phyloP scores from a whole-genome alignment of 2,329 filamentous ascomycete species.

The Trichoderma atroviride region DNA sequence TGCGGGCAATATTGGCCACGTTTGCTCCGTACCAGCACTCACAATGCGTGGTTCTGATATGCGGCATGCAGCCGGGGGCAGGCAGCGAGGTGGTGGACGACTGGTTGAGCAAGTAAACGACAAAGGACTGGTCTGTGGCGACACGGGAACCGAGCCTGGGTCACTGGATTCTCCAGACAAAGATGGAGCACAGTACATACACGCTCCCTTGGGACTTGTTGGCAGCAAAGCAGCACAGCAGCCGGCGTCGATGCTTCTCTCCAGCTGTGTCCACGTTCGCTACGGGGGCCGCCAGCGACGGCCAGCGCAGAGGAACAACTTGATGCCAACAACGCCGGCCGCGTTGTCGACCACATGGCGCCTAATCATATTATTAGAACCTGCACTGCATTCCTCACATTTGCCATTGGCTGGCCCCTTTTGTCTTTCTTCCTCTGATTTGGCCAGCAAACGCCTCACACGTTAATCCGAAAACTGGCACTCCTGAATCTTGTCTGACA shows the following conservation, averaged over 20 bases:
- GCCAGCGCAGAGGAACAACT: conserved; percentile 22
- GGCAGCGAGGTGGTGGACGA: conserved; percentile 2
- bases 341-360: conserved; percentile 25
- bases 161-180: neutral
- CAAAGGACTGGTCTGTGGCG: neutral
- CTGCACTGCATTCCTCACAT: conserved; percentile 20
- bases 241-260: neutral
- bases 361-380: conserved; percentile 28
- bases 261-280: conserved; percentile 1
- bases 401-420: conserved; percentile 8
- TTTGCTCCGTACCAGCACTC: conserved; percentile 7
- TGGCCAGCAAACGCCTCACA: conserved; percentile 8
- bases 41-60: neutral
- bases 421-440: conserved; percentile 3
- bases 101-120: neutral
- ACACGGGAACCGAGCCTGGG: conserved; percentile 1
- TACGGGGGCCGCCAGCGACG: neutral
- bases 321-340: conserved; percentile 22
- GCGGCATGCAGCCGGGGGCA: conserved; percentile 4
- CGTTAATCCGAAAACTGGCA: conserved; percentile 13
- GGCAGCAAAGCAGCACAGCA: neutral
- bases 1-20: conserved; percentile 27
- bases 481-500: conserved; percentile 27
- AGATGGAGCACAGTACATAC: neutral
- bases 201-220: neutral